A percentile compares a stretch with the other conserved stretches of the same genome.
Evolutionary conservation across 345 rosid species (phyloP).

Genomic region (Camelina sativa): DNA sequence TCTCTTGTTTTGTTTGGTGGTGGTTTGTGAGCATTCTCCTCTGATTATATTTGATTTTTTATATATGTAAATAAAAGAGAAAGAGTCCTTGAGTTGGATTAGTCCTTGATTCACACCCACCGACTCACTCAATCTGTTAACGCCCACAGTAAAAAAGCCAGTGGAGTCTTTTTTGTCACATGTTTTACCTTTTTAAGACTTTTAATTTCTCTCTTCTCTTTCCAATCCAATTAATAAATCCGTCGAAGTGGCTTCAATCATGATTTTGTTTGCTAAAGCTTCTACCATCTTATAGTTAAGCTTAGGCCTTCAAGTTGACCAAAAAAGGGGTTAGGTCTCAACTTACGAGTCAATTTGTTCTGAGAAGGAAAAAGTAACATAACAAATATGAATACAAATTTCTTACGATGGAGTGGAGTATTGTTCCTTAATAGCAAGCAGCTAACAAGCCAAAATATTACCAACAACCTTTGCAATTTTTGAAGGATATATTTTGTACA

Average conservation of each 20-base stretch:
- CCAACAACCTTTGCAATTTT: constrained; percentile 19
- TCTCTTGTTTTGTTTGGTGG: constrained; percentile 34
- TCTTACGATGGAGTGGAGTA: too few relatives aligned
- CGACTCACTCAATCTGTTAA: not conserved
- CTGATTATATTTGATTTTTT: constrained; percentile 43
- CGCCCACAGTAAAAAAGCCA: constrained; percentile 23
- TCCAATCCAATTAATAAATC: not conserved
- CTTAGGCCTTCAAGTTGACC: too few relatives aligned
- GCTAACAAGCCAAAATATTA: constrained; percentile 13
- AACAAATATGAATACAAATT: too few relatives aligned
- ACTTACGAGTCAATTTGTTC: too few relatives aligned
- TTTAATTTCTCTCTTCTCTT: not conserved
- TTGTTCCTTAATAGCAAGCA: too few relatives aligned
- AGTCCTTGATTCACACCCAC: constrained; percentile 25
- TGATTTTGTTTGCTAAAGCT: not conserved
- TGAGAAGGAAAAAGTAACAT: too few relatives aligned
- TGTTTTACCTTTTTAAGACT: not conserved
- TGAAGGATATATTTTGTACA: not conserved
- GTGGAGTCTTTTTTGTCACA: constrained; percentile 15
- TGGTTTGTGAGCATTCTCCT: constrained; percentile 35
- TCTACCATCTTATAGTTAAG: too few relatives aligned
- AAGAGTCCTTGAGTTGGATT: constrained; percentile 16
- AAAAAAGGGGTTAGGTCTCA: too few relatives aligned
- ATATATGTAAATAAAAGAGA: constrained; percentile 38
- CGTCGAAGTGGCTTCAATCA: not conserved